A percentile compares a stretch with the other conserved stretches of the same genome.
Conservation (phyloP, 169 alveolate species). For the Plasmodium falciparum region DNA sequence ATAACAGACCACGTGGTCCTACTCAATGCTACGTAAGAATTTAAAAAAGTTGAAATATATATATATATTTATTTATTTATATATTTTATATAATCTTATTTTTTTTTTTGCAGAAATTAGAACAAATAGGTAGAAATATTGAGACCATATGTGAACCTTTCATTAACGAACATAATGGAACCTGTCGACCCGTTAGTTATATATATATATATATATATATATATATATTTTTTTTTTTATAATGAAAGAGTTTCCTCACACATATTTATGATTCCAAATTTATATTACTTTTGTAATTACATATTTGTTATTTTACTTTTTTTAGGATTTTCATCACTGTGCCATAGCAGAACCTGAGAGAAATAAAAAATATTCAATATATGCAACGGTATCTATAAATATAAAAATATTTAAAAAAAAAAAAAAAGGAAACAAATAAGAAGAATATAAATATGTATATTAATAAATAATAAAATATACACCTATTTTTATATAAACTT, state of each 20-base stretch:
- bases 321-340: conserved; percentile 35
- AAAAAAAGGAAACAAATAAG: background rate
- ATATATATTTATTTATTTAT: background rate
- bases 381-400: conserved; percentile 10
- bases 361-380: conserved; percentile 44
- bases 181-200: conserved; percentile 16
- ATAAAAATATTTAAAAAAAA: background rate
- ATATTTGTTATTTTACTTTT: conserved; percentile 3
- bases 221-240: background rate
- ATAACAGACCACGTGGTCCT: conserved; percentile 28
- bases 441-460: background rate
- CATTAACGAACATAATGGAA: conserved; percentile 18
- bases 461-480: background rate
- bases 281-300: background rate
- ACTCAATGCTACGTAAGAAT: conserved; percentile 51
- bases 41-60: background rate
- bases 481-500: no score
- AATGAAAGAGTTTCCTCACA: background rate
- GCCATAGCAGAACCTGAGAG: conserved; percentile 65
- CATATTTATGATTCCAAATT: background rate
- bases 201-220: no score
- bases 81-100: background rate
- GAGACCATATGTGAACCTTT: conserved; percentile 47
- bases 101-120: conserved; percentile 34
- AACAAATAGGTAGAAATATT: conserved; percentile 37